Percentiles rank a stretch among this genome's conserved stretches.
Conservation (phyloP, 2,329 filamentous ascomycete species). For the Onygenales sp. region DNA sequence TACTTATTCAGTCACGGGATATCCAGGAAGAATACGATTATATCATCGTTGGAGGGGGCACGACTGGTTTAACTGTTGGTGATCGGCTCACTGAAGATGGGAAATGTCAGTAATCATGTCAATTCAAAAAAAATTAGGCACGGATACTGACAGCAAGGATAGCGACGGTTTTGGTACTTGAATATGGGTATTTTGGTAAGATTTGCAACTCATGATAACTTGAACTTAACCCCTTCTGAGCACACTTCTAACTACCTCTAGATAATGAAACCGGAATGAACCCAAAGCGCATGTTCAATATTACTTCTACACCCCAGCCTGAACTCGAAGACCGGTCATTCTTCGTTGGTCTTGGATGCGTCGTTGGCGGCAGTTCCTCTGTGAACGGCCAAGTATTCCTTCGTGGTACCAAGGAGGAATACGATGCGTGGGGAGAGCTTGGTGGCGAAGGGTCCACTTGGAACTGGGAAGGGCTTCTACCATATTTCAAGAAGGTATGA, state of each 20-base stretch:
- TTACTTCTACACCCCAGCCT: constrained; percentile 17
- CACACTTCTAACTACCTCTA: background rate
- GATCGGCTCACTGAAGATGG: constrained; percentile 2
- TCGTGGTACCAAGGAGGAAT: constrained; percentile 35
- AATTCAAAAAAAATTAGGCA: background rate
- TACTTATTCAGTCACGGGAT: background rate
- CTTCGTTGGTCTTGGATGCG: constrained; percentile 18
- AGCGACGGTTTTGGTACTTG: background rate
- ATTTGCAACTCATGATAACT: background rate
- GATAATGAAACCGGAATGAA: constrained; percentile 12
- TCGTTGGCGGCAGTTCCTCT: constrained; percentile 2
- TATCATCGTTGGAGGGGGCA: constrained; percentile 3
- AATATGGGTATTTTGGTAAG: constrained; percentile 1
- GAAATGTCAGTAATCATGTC: background rate
- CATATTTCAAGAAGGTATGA: constrained; percentile 34
- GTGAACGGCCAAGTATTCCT: constrained; percentile 3
- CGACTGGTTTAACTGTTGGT: constrained; percentile 1
- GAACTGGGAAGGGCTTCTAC: constrained; percentile 35
- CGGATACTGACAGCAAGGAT: background rate
- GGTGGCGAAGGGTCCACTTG: constrained; percentile 32
- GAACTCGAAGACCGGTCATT: constrained; percentile 17
- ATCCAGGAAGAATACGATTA: constrained; percentile 1
- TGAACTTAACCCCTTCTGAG: background rate
- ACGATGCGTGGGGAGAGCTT: constrained; percentile 36
- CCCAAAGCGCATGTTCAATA: constrained; percentile 16